Evolutionary conservation across 163 green algal species (phyloP).

Genomic region (Coccomyxa subellipsoidea): DNA sequence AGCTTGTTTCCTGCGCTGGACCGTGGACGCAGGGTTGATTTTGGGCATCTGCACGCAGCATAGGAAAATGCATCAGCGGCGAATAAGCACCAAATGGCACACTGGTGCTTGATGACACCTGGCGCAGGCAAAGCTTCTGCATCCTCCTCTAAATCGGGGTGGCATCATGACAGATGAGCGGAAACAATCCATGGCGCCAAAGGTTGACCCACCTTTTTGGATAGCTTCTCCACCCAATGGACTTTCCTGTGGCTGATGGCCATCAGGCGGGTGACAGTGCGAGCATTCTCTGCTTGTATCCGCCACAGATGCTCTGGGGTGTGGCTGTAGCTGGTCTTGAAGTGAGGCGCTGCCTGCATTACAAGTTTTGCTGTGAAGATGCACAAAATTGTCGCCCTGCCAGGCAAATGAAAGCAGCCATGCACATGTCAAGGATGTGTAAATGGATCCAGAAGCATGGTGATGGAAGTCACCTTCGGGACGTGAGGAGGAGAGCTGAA

Average conservation of each 20-base stretch:
- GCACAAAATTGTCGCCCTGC: not conserved
- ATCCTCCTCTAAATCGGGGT: not conserved
- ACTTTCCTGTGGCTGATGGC: conserved; percentile 1
- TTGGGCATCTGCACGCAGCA: not conserved
- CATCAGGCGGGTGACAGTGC: not conserved
- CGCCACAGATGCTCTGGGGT: not conserved
- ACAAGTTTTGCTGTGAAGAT: not conserved
- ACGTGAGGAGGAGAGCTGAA: not conserved
- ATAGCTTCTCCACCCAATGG: not conserved
- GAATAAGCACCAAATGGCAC: not conserved
- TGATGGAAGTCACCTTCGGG: not conserved
- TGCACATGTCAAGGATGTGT: not conserved
- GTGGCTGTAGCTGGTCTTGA: not conserved
- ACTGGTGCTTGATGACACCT: not conserved
- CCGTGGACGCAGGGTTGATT: not conserved
- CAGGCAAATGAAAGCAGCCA: not conserved
- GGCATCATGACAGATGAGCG: not conserved
- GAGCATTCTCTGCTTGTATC: not conserved
- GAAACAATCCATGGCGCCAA: not conserved
- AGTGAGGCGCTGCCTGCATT: not conserved
- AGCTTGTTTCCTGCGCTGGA: not conserved
- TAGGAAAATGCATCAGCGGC: not conserved
- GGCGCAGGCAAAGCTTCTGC: not conserved
- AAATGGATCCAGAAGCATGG: not conserved
- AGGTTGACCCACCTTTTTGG: not conserved